phyloP scores from a whole-genome alignment of 345 rosid species.

The Iberis pinnata region DNA sequence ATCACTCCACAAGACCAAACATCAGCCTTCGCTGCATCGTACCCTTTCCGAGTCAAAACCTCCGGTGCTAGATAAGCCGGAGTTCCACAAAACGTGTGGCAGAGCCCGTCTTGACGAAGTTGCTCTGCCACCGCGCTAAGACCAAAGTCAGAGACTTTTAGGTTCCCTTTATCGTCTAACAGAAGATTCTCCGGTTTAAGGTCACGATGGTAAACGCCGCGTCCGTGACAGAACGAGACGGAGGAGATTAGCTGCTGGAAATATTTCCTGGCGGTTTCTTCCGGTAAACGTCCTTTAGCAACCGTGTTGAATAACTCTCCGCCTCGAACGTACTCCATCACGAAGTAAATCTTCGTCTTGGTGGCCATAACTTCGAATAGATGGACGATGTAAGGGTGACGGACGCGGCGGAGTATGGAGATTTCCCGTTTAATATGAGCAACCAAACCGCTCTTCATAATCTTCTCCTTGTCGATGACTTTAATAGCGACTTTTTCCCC shows the following conservation, averaged over 20 bases:
- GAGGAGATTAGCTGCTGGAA: conserved; percentile 80
- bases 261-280: conserved; percentile 52
- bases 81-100: conserved; percentile 85
- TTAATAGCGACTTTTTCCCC: conserved; percentile 62
- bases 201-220: conserved; percentile 86
- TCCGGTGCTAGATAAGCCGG: conserved; percentile 82
- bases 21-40: conserved; percentile 81
- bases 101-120: conserved; percentile 57
- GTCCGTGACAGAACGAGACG: conserved; percentile 63
- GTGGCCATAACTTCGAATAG: conserved; percentile 88
- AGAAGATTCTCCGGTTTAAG: conserved; percentile 78
- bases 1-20: conserved; percentile 93
- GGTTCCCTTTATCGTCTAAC: conserved; percentile 59
- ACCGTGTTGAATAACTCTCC: conserved; percentile 73
- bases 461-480: conserved; percentile 70
- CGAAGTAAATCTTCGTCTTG: conserved; percentile 70
- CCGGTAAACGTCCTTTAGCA: conserved; percentile 58
- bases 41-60: conserved; percentile 62
- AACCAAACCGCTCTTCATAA: conserved; percentile 53
- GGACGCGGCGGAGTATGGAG: conserved; percentile 78
- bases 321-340: conserved; percentile 78
- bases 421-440: conserved; percentile 77
- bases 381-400: conserved; percentile 74
- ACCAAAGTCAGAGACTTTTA: conserved; percentile 87
- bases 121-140: conserved; percentile 74